Conservation (phyloP, 208 protist species). For the Herpetomonas samuelpessoai region DNA sequence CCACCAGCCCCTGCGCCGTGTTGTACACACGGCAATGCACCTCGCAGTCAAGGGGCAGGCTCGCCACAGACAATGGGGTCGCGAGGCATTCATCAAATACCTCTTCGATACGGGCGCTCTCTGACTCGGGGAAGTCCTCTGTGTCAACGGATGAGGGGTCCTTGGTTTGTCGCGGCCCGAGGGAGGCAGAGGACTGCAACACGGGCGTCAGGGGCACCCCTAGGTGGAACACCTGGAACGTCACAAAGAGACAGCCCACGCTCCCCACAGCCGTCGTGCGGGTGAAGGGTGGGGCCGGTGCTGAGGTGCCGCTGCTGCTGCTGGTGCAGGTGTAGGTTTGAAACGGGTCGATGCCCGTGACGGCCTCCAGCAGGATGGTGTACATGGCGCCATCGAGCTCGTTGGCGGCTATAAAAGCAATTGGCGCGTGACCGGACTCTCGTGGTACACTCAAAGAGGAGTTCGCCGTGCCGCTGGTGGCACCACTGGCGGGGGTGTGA, state of each 20-base stretch:
- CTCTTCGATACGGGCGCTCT: no score
- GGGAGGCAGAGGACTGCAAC: slow-evolving; percentile 2
- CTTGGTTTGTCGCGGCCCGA: background rate
- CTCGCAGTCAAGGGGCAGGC: slow-evolving; percentile 79
- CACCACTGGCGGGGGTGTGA: background rate
- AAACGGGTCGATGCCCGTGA: background rate
- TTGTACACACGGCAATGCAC: slow-evolving; percentile 49
- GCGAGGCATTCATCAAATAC: slow-evolving; percentile 40
- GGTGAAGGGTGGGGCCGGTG: no score
- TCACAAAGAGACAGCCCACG: slow-evolving; percentile 20
- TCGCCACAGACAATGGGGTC: slow-evolving; percentile 78
- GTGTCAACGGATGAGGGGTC: no score
- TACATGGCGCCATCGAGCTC: slow-evolving; percentile 21
- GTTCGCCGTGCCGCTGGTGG: background rate
- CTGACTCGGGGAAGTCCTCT: no score
- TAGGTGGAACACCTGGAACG: slow-evolving; percentile 56
- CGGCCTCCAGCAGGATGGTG: background rate
- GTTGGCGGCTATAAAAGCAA: slow-evolving; percentile 31
- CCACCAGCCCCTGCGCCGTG: slow-evolving; percentile 16
- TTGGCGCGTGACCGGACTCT: no score
- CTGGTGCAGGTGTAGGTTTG: background rate
- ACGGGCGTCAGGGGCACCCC: slow-evolving; percentile 53
- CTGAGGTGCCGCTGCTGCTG: background rate
- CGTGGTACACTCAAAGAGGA: no score
- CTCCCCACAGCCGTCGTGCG: slow-evolving; percentile 6